Conservation (phyloP, 805 yeast genomes). For the Osmozyma mogii region DNA sequence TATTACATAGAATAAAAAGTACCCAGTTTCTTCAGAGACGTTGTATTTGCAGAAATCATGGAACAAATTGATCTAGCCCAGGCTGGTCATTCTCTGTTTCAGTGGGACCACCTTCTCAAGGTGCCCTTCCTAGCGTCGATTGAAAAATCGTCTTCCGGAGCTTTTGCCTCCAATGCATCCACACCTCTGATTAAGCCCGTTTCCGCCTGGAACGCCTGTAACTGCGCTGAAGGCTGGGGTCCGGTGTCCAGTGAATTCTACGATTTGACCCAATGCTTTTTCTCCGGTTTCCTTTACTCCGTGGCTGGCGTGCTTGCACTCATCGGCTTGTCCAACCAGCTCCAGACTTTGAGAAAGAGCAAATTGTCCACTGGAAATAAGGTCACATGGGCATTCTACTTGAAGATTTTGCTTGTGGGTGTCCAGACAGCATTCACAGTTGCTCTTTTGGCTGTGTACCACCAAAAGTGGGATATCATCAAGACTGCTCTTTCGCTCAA, state of each 20-base stretch:
- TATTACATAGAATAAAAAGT: too few relatives aligned
- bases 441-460: conserved; percentile 10
- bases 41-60: too few relatives aligned
- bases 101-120: too few relatives aligned
- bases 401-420: conserved; percentile 32
- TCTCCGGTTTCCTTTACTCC: conserved; percentile 44
- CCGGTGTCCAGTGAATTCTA: conserved; percentile 32
- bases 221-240: conserved; percentile 38
- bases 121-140: background rate
- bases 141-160: too few relatives aligned
- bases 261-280: conserved; percentile 55
- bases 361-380: conserved; percentile 26
- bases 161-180: conserved; percentile 1
- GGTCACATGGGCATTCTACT: conserved; percentile 30
- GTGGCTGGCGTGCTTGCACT: conserved; percentile 36
- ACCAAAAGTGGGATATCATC: conserved; percentile 16
- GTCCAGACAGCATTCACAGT: conserved; percentile 33
- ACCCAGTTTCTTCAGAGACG: background rate
- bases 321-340: conserved; percentile 32
- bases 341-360: conserved; percentile 21
- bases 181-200: conserved; percentile 3
- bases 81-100: too few relatives aligned
- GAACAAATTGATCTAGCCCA: too few relatives aligned
- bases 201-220: conserved; percentile 23
- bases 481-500: conserved; percentile 20